phyloP scores from a whole-genome alignment of 2,329 filamentous ascomycete species.

The Metarhizium humberi region DNA sequence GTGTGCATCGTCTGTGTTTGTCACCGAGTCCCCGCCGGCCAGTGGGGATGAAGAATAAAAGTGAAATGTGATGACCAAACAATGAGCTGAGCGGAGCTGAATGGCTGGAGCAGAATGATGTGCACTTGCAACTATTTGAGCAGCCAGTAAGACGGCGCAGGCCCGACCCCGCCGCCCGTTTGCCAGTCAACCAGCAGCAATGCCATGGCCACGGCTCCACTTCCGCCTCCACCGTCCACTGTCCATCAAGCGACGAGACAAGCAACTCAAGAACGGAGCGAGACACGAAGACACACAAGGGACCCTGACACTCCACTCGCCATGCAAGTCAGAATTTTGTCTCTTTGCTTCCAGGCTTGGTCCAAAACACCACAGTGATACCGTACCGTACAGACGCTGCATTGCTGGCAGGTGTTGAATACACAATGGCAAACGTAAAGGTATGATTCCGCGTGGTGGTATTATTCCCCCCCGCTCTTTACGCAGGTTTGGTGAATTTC shows the following conservation, averaged over 20 bases:
- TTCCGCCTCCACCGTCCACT: too few relatives aligned
- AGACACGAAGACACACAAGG: too few relatives aligned
- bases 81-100: background rate
- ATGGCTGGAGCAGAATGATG: background rate
- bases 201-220: too few relatives aligned
- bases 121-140: too few relatives aligned
- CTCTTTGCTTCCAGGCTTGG: background rate
- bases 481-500: background rate
- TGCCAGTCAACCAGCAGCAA: background rate
- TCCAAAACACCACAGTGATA: conserved; percentile 1
- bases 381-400: background rate
- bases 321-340: conserved; percentile 4
- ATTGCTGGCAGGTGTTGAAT: background rate
- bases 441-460: conserved; percentile 1
- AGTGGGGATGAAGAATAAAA: background rate
- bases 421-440: conserved; percentile 13
- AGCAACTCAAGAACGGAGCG: too few relatives aligned
- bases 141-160: too few relatives aligned
- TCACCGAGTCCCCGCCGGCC: background rate
- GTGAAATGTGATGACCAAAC: background rate
- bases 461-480: background rate
- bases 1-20: background rate
- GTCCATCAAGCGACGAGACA: too few relatives aligned
- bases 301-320: background rate
- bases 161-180: background rate